Evolutionary conservation across 441 rosid genomes (phyloP).

Genomic region (Omphalea diandra): DNA sequence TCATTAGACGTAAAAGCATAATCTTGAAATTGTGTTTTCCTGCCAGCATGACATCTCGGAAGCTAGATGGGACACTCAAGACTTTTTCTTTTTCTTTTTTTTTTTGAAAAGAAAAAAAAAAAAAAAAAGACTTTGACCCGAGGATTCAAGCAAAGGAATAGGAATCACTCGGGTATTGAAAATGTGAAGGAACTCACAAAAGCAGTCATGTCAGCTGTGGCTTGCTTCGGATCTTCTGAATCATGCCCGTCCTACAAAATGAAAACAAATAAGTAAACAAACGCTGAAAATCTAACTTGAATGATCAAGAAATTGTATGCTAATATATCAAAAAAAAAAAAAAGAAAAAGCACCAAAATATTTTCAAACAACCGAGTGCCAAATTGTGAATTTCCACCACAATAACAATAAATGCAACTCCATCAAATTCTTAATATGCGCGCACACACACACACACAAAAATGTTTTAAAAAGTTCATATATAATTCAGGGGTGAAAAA

Average conservation of each 20-base stretch:
- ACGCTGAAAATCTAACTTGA: too few species aligned
- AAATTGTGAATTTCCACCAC: neutral
- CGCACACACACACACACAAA: neutral
- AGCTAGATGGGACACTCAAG: neutral
- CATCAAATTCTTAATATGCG: too few species aligned
- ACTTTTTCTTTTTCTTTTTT: too few species aligned
- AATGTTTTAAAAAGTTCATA: neutral
- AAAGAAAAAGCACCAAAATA: neutral
- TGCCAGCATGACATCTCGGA: neutral
- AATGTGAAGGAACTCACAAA: slow-evolving; percentile 47
- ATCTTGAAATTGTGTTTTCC: neutral
- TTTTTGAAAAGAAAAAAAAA: too few species aligned
- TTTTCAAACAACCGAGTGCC: neutral
- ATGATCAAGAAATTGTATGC: neutral
- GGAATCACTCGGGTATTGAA: slow-evolving; percentile 3
- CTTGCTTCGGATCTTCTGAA: slow-evolving; percentile 61
- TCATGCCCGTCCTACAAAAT: slow-evolving; percentile 56
- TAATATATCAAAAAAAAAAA: too few species aligned
- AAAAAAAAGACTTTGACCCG: too few species aligned
- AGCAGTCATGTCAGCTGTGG: slow-evolving; percentile 64
- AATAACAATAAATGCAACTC: neutral
- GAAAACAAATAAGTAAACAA: neutral
- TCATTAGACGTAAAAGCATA: neutral
- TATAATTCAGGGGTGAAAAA: neutral
- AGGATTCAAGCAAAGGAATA: neutral